phyloP scores from a whole-genome alignment of 495 filamentous ascomycete species.

The Trichoderma parareesei region DNA sequence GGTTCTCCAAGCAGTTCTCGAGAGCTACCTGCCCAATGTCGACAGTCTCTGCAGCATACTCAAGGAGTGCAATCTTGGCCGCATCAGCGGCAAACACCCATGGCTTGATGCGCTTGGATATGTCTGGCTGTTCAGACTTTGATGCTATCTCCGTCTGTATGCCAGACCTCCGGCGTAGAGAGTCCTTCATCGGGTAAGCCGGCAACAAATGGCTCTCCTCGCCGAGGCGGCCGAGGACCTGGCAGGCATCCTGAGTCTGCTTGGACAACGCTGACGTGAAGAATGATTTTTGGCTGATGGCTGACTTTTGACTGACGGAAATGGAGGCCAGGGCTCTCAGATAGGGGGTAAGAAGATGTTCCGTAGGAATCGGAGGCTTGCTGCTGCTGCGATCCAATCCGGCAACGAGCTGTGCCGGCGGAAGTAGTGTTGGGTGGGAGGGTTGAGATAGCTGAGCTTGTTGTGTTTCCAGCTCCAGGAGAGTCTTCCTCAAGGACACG shows the following conservation, averaged over 20 bases:
- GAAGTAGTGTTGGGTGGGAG: slow-evolving; percentile 22
- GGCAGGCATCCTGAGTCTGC: slow-evolving; percentile 50
- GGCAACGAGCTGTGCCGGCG: slow-evolving; percentile 18
- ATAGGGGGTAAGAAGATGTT: slow-evolving; percentile 45
- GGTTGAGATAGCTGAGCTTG: slow-evolving; percentile 10
- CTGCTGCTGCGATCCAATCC: slow-evolving; percentile 3
- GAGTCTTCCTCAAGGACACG: slow-evolving; percentile 33
- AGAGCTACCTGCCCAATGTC: slow-evolving; percentile 38
- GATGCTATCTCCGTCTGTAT: slow-evolving; percentile 20
- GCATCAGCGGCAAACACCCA: slow-evolving; percentile 45
- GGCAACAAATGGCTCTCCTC: slow-evolving; percentile 66
- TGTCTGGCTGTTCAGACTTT: slow-evolving; percentile 23
- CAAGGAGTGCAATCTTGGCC: slow-evolving; percentile 40
- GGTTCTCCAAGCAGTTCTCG: slow-evolving; percentile 32
- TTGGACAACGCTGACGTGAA: slow-evolving; percentile 48
- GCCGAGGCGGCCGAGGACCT: slow-evolving; percentile 49
- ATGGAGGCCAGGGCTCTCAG: slow-evolving; percentile 46
- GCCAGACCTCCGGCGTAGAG: slow-evolving; percentile 17
- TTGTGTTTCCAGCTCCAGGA: slow-evolving; percentile 29
- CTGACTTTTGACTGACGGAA: slow-evolving; percentile 51
- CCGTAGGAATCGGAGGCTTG: slow-evolving; percentile 11
- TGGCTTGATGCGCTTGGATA: slow-evolving; percentile 31
- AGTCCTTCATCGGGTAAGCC: slow-evolving; percentile 45
- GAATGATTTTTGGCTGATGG: slow-evolving; percentile 58
- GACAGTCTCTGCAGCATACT: slow-evolving; percentile 40